Percentiles rank a stretch among this genome's conserved stretches.
phyloP scores from a whole-genome alignment of 139 green algal species.

The Eudorina sp. region DNA sequence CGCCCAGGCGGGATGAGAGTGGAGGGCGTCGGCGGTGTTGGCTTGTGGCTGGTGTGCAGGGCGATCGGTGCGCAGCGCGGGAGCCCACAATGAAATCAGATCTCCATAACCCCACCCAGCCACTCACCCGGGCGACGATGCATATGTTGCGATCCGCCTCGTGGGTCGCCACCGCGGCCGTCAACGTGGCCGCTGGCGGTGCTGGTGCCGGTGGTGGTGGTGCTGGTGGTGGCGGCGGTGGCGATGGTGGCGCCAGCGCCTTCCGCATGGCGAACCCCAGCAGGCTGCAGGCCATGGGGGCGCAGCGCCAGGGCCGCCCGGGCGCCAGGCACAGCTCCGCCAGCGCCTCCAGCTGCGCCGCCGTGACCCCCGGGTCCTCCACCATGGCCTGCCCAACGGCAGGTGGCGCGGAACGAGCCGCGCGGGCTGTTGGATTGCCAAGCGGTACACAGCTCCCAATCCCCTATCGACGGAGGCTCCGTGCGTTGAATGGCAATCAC shows the following conservation, averaged over 20 bases:
- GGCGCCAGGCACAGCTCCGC: slow-evolving; percentile 32
- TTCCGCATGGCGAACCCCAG: slow-evolving; percentile 21
- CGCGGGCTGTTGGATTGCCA: too few relatives aligned
- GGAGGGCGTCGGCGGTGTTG: too few relatives aligned
- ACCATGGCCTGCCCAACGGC: slow-evolving; percentile 2
- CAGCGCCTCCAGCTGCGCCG: slow-evolving; percentile 21
- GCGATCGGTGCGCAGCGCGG: too few relatives aligned
- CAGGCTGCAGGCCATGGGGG: background rate
- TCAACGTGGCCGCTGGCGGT: background rate
- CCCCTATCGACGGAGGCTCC: too few relatives aligned
- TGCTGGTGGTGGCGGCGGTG: background rate
- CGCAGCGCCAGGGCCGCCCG: slow-evolving; percentile 1
- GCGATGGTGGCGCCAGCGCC: background rate
- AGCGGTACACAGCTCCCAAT: too few relatives aligned
- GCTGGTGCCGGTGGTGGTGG: background rate
- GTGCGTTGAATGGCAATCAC: too few relatives aligned
- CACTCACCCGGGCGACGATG: background rate
- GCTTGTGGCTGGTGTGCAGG: too few relatives aligned
- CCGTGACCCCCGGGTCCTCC: background rate
- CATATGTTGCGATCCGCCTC: background rate
- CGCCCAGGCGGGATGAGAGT: too few relatives aligned
- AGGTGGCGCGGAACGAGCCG: too few relatives aligned
- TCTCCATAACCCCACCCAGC: too few relatives aligned
- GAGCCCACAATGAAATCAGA: too few relatives aligned
- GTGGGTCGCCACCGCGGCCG: background rate